Evolutionary conservation across 441 rosid genomes (phyloP).

Genomic region (Croton laevigatus): DNA sequence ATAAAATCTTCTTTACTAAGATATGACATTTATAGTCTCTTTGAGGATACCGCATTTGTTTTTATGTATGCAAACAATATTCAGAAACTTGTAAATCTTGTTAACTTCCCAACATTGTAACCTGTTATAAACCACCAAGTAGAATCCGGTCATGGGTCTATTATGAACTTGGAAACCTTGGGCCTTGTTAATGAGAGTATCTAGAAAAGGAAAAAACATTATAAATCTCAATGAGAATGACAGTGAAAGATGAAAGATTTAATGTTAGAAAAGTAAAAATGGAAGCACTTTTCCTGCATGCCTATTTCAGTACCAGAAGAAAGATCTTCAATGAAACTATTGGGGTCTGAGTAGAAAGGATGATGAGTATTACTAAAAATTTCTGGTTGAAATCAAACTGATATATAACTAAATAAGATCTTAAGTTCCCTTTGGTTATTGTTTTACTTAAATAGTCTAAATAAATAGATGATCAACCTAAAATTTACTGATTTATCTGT

Average conservation of each 20-base stretch:
- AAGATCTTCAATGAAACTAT: background rate
- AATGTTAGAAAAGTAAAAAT: background rate
- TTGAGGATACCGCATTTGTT: too few relatives aligned
- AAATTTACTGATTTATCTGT: background rate
- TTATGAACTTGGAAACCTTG: too few relatives aligned
- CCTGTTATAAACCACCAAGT: too few relatives aligned
- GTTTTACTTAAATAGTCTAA: background rate
- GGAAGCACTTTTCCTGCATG: background rate
- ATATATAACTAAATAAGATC: background rate
- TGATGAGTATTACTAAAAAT: background rate
- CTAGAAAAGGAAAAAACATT: background rate
- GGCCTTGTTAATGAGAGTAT: too few relatives aligned
- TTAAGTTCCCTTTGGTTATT: background rate
- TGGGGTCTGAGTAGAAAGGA: background rate
- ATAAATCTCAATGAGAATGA: background rate
- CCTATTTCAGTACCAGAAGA: background rate
- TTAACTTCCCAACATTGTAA: too few relatives aligned
- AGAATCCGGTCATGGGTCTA: too few relatives aligned
- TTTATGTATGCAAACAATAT: too few relatives aligned
- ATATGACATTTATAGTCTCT: too few relatives aligned
- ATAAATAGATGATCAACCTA: background rate
- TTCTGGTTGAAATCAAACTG: background rate
- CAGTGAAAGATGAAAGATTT: background rate
- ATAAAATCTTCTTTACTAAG: too few relatives aligned
- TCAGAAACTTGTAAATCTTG: too few relatives aligned